phyloP scores from a whole-genome alignment of 176 grass and related monocot species.

The Zea luxurians region DNA sequence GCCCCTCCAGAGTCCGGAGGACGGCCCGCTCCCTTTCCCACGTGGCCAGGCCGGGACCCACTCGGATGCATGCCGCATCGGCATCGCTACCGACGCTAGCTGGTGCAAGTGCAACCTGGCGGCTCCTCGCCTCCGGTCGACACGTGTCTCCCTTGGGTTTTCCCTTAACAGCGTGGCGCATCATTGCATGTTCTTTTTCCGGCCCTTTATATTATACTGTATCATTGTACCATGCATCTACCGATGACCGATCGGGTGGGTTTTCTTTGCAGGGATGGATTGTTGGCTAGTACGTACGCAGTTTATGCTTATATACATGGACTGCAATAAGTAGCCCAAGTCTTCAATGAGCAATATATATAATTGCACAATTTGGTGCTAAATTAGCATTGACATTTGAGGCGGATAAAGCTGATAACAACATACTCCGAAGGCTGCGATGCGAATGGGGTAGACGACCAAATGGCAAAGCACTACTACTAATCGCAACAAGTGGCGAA shows the following conservation, averaged over 20 bases:
- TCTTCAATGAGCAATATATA: background rate
- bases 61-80: background rate
- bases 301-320: background rate
- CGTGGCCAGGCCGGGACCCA: background rate
- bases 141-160: conserved; percentile 29
- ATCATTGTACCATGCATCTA: background rate
- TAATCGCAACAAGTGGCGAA: conserved; percentile 13
- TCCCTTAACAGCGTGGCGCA: background rate
- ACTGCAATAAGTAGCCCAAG: background rate
- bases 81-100: background rate
- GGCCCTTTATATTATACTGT: background rate
- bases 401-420: background rate
- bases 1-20: background rate
- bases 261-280: background rate
- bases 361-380: background rate
- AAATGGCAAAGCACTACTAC: background rate
- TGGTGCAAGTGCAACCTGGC: background rate
- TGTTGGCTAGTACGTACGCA: no score
- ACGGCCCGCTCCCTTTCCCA: background rate
- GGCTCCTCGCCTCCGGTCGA: conserved; percentile 12
- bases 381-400: conserved; percentile 14
- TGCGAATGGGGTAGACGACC: background rate
- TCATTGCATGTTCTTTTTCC: conserved; percentile 15
- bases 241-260: background rate
- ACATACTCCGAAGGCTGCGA: background rate